These are phyloP conservation scores for Ceratocystis papillata DNA, from an alignment of 2,329 filamentous ascomycete genomes.

Conservation along the genomic window DNA sequence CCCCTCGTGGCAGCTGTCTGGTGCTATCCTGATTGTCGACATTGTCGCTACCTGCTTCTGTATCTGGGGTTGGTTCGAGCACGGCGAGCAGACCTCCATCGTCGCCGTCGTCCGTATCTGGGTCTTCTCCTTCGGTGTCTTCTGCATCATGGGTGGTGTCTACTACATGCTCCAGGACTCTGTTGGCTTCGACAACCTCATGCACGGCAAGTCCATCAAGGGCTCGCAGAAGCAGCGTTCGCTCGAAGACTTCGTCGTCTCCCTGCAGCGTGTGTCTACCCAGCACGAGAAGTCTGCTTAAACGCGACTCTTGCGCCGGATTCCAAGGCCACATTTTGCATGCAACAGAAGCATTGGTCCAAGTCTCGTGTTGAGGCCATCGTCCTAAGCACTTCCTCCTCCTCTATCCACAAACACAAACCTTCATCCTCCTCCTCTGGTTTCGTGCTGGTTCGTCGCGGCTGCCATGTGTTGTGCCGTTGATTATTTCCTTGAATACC, in stretches of 20 bases:
- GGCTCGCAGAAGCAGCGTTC: conserved; percentile 72
- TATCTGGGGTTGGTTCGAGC: conserved; percentile 71
- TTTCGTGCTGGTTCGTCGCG: conserved; percentile 21
- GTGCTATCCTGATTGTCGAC: conserved; percentile 71
- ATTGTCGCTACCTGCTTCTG: conserved; percentile 76
- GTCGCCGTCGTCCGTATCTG: conserved; percentile 80
- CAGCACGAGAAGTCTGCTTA: conserved; percentile 84
- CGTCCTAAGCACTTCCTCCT: conserved; percentile 6
- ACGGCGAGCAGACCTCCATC: conserved; percentile 55
- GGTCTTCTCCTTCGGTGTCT: conserved; percentile 84
- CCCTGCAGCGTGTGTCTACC: conserved; percentile 78
- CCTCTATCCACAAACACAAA: neutral
- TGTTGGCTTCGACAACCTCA: conserved; percentile 75
- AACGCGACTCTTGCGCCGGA: conserved; percentile 26
- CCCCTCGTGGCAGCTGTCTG: conserved; percentile 72
- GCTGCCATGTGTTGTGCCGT: conserved; percentile 20
- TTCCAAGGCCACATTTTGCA: neutral
- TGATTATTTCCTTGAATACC: conserved; percentile 10
- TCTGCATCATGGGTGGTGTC: conserved; percentile 67
- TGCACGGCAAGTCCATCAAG: conserved; percentile 81
- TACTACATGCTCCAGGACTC: conserved; percentile 72
- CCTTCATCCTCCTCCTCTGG: neutral
- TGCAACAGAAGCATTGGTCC: conserved; percentile 16
- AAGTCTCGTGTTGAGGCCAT: neutral
- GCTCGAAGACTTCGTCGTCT: conserved; percentile 84